Evolutionary conservation across 768 basidiomycete species (phyloP).

Genomic region (Leccinum uliginosum): DNA sequence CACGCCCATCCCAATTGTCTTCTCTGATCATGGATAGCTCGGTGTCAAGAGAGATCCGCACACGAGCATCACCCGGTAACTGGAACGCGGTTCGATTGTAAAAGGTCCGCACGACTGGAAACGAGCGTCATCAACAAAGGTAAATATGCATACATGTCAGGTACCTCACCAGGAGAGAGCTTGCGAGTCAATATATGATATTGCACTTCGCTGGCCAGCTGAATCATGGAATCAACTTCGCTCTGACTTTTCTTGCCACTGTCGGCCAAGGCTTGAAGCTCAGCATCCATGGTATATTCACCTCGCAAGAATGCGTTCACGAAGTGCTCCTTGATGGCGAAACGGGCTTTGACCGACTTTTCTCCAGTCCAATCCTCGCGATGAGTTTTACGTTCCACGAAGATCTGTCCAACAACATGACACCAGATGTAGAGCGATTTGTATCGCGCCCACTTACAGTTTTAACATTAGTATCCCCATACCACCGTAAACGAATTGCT

Average conservation of each 20-base stretch:
- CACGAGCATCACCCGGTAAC: conserved; percentile 95
- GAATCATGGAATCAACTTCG: conserved; percentile 92
- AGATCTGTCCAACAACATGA: conserved; percentile 48
- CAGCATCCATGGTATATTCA: conserved; percentile 88
- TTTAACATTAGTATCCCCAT: conserved; percentile 81
- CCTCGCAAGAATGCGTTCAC: conserved; percentile 90
- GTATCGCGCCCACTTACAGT: conserved; percentile 47
- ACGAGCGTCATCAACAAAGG: background rate
- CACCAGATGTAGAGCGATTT: background rate
- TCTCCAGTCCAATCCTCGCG: conserved; percentile 99
- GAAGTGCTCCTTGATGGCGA: conserved; percentile 90
- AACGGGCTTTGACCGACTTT: conserved; percentile 96
- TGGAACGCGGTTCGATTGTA: conserved; percentile 99
- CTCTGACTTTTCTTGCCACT: conserved; percentile 91
- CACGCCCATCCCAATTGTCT: conserved; percentile 88
- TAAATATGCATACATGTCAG: background rate
- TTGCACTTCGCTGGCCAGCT: conserved; percentile 96
- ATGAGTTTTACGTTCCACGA: conserved; percentile 87
- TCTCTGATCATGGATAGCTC: conserved; percentile 93
- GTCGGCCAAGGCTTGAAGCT: conserved; percentile 80
- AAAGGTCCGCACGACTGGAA: conserved; percentile 88
- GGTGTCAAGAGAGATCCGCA: conserved; percentile 97
- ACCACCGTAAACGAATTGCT: conserved; percentile 95
- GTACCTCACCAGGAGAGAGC: conserved; percentile 67
- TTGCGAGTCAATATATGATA: conserved; percentile 81